Evolutionary conservation across 768 basidiomycete genomes (phyloP).

Genomic region (Mycena venus): DNA sequence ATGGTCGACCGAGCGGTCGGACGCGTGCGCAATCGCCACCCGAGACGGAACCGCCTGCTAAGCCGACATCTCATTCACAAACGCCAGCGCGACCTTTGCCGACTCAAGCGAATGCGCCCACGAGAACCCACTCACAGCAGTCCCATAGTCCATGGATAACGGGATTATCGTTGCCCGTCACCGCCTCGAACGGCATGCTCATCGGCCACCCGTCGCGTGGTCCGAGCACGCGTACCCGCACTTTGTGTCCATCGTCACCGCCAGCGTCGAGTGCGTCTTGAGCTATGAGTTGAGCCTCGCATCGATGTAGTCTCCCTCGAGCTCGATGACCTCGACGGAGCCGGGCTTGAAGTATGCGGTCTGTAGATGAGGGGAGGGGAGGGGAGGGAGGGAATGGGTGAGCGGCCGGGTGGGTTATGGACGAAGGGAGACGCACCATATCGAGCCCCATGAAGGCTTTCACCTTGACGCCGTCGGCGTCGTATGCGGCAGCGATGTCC

Average conservation of each 20-base stretch:
- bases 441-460: constrained; percentile 66
- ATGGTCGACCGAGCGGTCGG: no score
- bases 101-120: constrained; percentile 70
- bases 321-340: constrained; percentile 55
- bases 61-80: constrained; percentile 62
- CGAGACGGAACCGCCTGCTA: no score
- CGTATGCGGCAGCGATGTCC: constrained; percentile 66
- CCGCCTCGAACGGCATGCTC: constrained; percentile 58
- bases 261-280: constrained; percentile 43
- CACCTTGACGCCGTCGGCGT: constrained; percentile 56
- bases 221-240: constrained; percentile 60
- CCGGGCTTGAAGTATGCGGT: constrained; percentile 58
- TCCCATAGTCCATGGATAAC: constrained; percentile 55
- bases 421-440: constrained; percentile 46
- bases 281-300: constrained; percentile 59
- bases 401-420: no score
- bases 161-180: constrained; percentile 59
- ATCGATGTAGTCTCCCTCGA: constrained; percentile 57
- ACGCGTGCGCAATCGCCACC: no score
- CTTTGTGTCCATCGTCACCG: constrained; percentile 53
- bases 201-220: constrained; percentile 59
- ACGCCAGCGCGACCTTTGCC: constrained; percentile 70
- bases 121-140: constrained; percentile 60
- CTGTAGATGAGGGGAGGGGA: no score
- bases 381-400: no score